Evolutionary conservation across 177 flowering plant genomes (phyloP).

Genomic region (Vitis hybrid): DNA sequence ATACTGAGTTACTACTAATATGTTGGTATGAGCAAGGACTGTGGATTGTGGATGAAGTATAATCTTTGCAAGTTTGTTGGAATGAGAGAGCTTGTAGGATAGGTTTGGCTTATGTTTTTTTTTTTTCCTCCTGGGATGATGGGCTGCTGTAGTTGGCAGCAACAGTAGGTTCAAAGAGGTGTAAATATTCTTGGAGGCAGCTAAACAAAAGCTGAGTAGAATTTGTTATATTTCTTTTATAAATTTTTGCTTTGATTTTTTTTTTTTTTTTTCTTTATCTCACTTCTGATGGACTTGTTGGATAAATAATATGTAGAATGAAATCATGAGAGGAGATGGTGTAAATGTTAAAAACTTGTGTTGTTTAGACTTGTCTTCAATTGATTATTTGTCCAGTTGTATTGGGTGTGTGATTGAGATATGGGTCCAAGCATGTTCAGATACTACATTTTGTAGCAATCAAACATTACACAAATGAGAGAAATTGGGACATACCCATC

Average conservation of each 20-base stretch:
- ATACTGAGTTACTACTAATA: constrained; percentile 10
- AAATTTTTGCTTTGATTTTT: not conserved
- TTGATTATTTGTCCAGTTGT: not conserved
- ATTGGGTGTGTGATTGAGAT: not conserved
- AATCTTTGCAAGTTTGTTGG: constrained; percentile 27
- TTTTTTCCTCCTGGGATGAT: not conserved
- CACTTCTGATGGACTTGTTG: constrained; percentile 34
- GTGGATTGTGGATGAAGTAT: constrained; percentile 8
- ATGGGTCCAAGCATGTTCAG: not conserved
- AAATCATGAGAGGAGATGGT: constrained; percentile 4
- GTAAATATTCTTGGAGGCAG: constrained; percentile 38
- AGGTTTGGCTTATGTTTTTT: constrained; percentile 11
- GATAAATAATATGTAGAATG: constrained; percentile 52
- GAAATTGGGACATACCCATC: no score
- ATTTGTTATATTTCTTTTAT: constrained; percentile 15
- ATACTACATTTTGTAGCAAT: not conserved
- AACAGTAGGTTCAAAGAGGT: constrained; percentile 10
- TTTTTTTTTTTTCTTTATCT: not conserved
- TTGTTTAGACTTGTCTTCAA: not conserved
- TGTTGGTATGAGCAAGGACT: constrained; percentile 5
- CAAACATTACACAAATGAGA: no score
- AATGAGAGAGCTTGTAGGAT: constrained; percentile 18
- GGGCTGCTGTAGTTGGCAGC: constrained; percentile 15
- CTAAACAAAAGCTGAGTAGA: constrained; percentile 20
- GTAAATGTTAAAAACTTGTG: constrained; percentile 4